These are phyloP conservation scores for Colletotrichum filicis DNA, from an alignment of 2,329 filamentous ascomycete genomes.

Conservation along the genomic window DNA sequence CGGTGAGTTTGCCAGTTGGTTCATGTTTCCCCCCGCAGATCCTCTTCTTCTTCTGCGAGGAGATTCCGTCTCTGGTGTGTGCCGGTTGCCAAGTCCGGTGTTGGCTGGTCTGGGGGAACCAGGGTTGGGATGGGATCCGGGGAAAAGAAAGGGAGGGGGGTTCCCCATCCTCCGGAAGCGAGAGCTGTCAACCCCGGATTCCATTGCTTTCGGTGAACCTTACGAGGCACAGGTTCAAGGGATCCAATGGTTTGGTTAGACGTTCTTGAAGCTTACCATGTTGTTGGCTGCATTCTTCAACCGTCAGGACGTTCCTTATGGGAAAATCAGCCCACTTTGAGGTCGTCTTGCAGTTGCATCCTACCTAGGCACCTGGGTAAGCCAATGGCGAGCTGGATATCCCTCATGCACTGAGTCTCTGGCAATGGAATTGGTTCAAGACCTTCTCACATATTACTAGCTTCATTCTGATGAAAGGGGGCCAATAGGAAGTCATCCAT, in stretches of 20 bases:
- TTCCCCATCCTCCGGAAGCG: not conserved
- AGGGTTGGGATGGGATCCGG: not conserved
- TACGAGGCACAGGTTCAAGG: not conserved
- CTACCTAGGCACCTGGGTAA: not conserved
- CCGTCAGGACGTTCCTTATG: not conserved
- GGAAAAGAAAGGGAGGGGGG: too few relatives aligned
- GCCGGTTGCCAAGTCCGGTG: too few relatives aligned
- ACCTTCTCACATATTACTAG: not conserved
- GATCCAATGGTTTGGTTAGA: not conserved
- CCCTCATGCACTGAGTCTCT: not conserved
- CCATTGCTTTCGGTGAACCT: not conserved
- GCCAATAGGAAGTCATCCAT: not conserved
- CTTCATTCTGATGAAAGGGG: not conserved
- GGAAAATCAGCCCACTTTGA: not conserved
- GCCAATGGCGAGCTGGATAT: not conserved
- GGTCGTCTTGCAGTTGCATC: not conserved
- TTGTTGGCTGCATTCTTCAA: not conserved
- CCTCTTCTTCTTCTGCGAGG: not conserved
- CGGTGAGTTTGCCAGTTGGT: not conserved
- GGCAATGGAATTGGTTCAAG: not conserved
- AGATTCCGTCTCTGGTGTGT: not conserved
- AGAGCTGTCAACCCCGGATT: not conserved
- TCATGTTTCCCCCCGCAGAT: conserved; percentile 6
- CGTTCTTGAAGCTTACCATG: not conserved
- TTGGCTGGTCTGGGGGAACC: not conserved